Percentiles rank a stretch among this genome's conserved stretches.
phyloP scores from a whole-genome alignment of 176 grass and related monocot species.

The Musa beccarii region DNA sequence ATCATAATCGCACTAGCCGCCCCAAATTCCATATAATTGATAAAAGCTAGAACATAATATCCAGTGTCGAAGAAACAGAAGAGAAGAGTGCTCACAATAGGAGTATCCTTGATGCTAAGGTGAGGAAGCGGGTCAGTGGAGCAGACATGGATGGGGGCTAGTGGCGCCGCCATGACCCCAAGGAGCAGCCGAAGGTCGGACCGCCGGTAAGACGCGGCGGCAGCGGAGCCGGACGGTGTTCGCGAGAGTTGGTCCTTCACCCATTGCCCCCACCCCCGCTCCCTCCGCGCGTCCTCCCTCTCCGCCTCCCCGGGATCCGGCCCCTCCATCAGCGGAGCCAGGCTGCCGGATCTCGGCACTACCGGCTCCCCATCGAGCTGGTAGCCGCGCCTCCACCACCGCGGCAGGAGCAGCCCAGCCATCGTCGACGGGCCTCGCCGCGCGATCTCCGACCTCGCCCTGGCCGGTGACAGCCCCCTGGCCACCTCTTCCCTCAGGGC shows the following conservation, averaged over 20 bases:
- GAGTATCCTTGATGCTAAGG: constrained; percentile 47
- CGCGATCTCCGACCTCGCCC: constrained; percentile 38
- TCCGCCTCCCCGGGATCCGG: constrained; percentile 7
- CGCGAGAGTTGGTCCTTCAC: constrained; percentile 52
- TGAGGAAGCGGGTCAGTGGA: constrained; percentile 33
- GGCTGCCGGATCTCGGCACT: constrained; percentile 44
- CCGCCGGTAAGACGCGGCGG: constrained; percentile 29
- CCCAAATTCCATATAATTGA: neutral
- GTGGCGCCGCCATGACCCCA: constrained; percentile 62
- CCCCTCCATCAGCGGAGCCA: constrained; percentile 64
- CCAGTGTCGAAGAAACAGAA: neutral
- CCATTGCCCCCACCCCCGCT: constrained; percentile 42
- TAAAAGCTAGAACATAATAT: neutral
- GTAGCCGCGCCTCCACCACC: constrained; percentile 3
- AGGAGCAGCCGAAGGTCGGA: constrained; percentile 62
- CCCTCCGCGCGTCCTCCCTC: constrained; percentile 1
- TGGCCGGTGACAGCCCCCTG: constrained; percentile 43
- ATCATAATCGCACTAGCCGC: too few species aligned
- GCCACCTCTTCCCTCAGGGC: constrained; percentile 30
- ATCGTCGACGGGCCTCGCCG: constrained; percentile 12
- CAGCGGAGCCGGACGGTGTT: constrained; percentile 24
- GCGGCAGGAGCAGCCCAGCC: constrained; percentile 12
- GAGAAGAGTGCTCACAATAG: constrained; percentile 39
- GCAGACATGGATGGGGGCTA: constrained; percentile 36
- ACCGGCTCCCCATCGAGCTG: constrained; percentile 11